Percentiles rank a stretch among this genome's conserved stretches.
These are phyloP conservation scores for Metroxylon sagu DNA, from an alignment of 176 grass and related monocot species.

Conservation along the genomic window DNA sequence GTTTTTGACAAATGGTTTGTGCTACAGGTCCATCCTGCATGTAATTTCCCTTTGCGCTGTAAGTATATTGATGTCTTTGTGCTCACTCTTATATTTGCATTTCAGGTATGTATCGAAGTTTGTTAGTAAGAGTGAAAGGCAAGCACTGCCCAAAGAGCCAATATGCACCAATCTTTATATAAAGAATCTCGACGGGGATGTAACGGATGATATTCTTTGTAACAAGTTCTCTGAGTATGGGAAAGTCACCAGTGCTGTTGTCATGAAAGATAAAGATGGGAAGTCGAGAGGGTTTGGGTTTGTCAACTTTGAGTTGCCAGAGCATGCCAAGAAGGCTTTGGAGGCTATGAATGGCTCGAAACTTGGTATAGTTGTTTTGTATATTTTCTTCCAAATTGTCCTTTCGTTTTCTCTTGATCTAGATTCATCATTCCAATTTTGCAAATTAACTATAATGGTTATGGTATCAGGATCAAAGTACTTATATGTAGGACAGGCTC, in stretches of 20 bases:
- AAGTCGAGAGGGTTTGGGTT: constrained; percentile 31
- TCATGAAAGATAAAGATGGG: constrained; percentile 22
- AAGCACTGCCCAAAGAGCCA: neutral
- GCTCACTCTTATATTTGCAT: neutral
- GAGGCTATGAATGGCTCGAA: constrained; percentile 5
- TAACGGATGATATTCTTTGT: constrained; percentile 10
- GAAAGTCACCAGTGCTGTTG: constrained; percentile 15
- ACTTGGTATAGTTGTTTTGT: neutral
- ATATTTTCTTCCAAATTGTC: too few relatives aligned
- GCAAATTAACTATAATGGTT: neutral
- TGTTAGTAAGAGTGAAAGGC: constrained; percentile 2
- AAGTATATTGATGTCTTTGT: neutral
- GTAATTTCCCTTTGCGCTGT: too few relatives aligned
- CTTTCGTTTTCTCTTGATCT: too few relatives aligned
- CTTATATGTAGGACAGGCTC: constrained; percentile 5
- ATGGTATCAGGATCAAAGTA: neutral
- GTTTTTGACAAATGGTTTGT: too few relatives aligned
- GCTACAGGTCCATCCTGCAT: too few relatives aligned
- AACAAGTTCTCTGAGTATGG: constrained; percentile 23
- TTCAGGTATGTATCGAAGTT: constrained; percentile 17
- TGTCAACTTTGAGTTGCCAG: constrained; percentile 14
- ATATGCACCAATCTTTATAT: constrained; percentile 3
- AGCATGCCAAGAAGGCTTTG: constrained; percentile 6
- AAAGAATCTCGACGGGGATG: constrained; percentile 25
- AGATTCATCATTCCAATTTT: too few relatives aligned